Base-by-base conservation (phyloP, 768 basidiomycete species). In the Tylopilus vinaceipallidus region DNA sequence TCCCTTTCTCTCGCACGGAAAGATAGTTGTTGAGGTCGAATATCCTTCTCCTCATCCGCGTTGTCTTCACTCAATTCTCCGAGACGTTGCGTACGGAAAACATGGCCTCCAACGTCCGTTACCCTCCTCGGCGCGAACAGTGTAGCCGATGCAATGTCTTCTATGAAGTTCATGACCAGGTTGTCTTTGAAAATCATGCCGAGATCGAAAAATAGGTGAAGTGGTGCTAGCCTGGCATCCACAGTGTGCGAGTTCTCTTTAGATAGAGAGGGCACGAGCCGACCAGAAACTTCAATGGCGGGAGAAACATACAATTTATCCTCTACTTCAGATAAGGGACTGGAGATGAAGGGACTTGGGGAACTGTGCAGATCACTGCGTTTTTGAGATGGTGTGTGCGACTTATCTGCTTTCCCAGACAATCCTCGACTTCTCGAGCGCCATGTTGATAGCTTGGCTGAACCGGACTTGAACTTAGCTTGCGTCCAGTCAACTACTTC, bases 161-260 rank as follows among this genome's bases (percentile, higher is more conserved):
- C 72, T 36, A 86, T 33, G 53, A 86, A 87, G 0, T 66, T 60
- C 29, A 80, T 60, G 38, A 74, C 68, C 51, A 65, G 72, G 43
- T 52, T 59, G 57, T 69, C 56, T 50, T 71, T 61, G 42, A 80
- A 55, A 17, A 74, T 55, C 47, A 71, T 63, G 29, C 68, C 76
- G 39, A 91, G 69, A 63, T 95, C 91, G 23, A 89, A 44, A 60
- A 91, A 90, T n/a, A 88, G 35, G 59, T 93, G 91, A 10, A 95
- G 57, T 10, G 92, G 86, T 10, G 72, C 71, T 8, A 81, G 59
- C 24, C 76, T 71, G 27, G 82, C 42, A 5, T 71, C 60, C 32
- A 66, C n/a, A 50, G 52, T 44, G 27, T 36, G 19, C 43, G 51
- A 17, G 3, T 19, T 39, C 29, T 55, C 42, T 22, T 42, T 41